A percentile compares a stretch with the other conserved stretches of the same genome.
These are phyloP conservation scores for Vigna reflexopilosa DNA, from an alignment of 306 rosid species.

Conservation along the genomic window DNA sequence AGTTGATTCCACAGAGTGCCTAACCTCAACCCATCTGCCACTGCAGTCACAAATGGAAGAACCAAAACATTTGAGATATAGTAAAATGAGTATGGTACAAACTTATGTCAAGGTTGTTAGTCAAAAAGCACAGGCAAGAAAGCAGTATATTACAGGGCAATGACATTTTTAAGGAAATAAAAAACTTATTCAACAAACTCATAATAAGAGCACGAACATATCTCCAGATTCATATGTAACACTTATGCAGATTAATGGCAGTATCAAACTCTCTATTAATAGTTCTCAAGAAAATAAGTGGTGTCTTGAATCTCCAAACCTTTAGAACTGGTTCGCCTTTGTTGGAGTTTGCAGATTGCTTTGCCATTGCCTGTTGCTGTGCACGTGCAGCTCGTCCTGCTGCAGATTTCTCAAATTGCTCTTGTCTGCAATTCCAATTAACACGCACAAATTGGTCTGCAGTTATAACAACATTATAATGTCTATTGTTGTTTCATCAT, in stretches of 20 bases:
- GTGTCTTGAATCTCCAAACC: slow-evolving; percentile 51
- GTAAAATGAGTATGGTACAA: slow-evolving; percentile 16
- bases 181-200: slow-evolving; percentile 1
- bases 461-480: background rate
- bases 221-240: background rate
- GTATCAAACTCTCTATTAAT: background rate
- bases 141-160: slow-evolving; percentile 30
- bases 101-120: slow-evolving; percentile 30
- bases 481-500: background rate
- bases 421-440: slow-evolving; percentile 68
- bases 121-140: slow-evolving; percentile 17
- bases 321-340: slow-evolving; percentile 83
- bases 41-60: slow-evolving; percentile 64
- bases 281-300: slow-evolving; percentile 3
- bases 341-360: slow-evolving; percentile 71
- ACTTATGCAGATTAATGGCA: background rate
- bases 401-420: slow-evolving; percentile 76
- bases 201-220: slow-evolving; percentile 16
- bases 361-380: slow-evolving; percentile 69
- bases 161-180: background rate
- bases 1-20: slow-evolving; percentile 41
- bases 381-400: slow-evolving; percentile 95
- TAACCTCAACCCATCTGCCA: slow-evolving; percentile 81
- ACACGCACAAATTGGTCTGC: slow-evolving; percentile 10
- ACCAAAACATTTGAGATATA: slow-evolving; percentile 39